Evolutionary conservation across 768 basidiomycete genomes (phyloP).

Genomic region (Russula olivacea): DNA sequence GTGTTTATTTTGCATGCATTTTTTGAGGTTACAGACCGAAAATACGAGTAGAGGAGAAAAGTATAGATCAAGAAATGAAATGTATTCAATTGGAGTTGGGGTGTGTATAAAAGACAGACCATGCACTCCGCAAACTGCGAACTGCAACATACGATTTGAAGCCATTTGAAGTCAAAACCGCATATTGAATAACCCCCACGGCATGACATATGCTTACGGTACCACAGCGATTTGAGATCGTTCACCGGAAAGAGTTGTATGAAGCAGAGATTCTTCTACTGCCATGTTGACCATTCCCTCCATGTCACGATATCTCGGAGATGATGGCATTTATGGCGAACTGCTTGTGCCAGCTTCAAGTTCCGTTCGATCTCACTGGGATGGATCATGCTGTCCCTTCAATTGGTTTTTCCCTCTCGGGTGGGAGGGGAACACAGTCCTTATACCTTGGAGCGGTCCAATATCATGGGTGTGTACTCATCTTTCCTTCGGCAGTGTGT

Average conservation of each 20-base stretch:
- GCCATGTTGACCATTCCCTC: not conserved
- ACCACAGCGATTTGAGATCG: slow-evolving; percentile 83
- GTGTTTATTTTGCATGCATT: too few species aligned
- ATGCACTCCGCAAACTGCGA: too few species aligned
- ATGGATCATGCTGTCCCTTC: slow-evolving; percentile 74
- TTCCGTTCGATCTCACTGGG: slow-evolving; percentile 72
- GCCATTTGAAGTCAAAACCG: too few species aligned
- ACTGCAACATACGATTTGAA: too few species aligned
- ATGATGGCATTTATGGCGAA: slow-evolving; percentile 79
- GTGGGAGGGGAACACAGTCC: slow-evolving; percentile 45
- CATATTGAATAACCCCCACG: too few species aligned
- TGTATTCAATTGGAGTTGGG: too few species aligned
- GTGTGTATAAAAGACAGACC: too few species aligned
- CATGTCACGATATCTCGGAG: slow-evolving; percentile 70
- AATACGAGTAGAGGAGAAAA: too few species aligned
- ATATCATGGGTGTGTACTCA: slow-evolving; percentile 60
- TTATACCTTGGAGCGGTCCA: slow-evolving; percentile 57
- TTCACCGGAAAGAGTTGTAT: slow-evolving; percentile 86
- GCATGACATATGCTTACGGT: slow-evolving; percentile 39
- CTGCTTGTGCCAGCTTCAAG: slow-evolving; percentile 59
- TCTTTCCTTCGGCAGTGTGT: not conserved
- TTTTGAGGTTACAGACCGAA: too few species aligned
- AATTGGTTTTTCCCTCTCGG: slow-evolving; percentile 68
- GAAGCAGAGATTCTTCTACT: not conserved
- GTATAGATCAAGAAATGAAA: too few species aligned